Conservation (phyloP, 345 rosid genomes). For the Chamaenerion angustifolium region DNA sequence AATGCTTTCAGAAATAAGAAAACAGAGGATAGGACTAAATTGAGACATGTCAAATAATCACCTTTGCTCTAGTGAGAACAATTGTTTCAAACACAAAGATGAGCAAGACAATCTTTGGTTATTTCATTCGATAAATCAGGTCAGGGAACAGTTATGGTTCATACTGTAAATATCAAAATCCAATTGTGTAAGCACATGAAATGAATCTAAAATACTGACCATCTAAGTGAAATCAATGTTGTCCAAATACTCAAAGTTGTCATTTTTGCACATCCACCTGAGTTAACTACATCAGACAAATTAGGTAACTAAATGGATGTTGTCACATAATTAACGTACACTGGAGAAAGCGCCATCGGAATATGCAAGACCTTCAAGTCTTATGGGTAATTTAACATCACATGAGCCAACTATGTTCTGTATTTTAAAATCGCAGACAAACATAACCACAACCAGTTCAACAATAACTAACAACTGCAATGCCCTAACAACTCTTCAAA, state of each 20-base stretch:
- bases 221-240: too few species aligned
- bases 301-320: conserved; percentile 19
- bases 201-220: not conserved
- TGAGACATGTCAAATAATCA: conserved; percentile 10
- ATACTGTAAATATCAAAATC: conserved; percentile 32
- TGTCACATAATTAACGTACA: too few species aligned
- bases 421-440: conserved; percentile 65
- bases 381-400: conserved; percentile 61
- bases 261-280: too few species aligned
- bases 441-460: not conserved
- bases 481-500: too few species aligned
- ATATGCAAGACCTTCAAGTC: conserved; percentile 74
- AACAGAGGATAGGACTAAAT: conserved; percentile 1
- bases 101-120: conserved; percentile 87
- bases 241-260: too few species aligned
- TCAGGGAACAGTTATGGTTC: conserved; percentile 98
- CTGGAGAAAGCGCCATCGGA: conserved; percentile 79
- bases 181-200: too few species aligned
- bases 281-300: not conserved
- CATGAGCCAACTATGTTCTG: conserved; percentile 78
- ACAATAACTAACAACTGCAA: too few species aligned
- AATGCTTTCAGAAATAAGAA: not conserved
- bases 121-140: conserved; percentile 87
- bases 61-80: conserved; percentile 98
- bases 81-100: conserved; percentile 94